Conservation (phyloP, 345 rosid species). For the Heritiera fomes region DNA sequence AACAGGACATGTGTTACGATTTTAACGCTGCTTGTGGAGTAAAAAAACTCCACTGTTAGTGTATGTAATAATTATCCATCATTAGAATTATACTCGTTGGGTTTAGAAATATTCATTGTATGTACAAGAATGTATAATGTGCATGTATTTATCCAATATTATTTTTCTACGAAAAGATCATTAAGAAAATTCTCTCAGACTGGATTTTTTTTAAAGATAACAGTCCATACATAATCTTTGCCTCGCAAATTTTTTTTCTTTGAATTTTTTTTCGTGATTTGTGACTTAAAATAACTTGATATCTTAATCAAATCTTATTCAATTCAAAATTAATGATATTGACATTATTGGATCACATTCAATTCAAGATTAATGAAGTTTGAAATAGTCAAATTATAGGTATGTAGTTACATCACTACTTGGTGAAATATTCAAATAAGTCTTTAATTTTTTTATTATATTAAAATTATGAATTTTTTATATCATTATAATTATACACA, state of each 20-base stretch:
- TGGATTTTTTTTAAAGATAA: conserved; percentile 11
- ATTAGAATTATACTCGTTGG: too few relatives aligned
- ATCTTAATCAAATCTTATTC: not conserved
- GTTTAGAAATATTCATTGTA: not conserved
- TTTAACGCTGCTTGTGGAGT: too few relatives aligned
- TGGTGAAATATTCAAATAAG: too few relatives aligned
- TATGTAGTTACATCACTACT: too few relatives aligned
- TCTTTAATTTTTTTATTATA: too few relatives aligned
- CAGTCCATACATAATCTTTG: not conserved
- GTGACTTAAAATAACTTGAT: not conserved
- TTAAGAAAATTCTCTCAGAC: not conserved
- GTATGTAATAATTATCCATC: too few relatives aligned
- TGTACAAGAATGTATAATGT: not conserved
- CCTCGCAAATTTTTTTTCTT: not conserved
- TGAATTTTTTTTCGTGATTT: not conserved
- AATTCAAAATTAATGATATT: not conserved
- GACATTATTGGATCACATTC: not conserved
- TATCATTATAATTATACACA: too few relatives aligned
- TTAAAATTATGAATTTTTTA: too few relatives aligned
- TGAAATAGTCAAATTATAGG: too few relatives aligned
- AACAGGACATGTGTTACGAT: too few relatives aligned
- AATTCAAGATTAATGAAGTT: too few relatives aligned
- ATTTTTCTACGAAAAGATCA: not conserved
- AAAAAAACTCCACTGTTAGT: too few relatives aligned
- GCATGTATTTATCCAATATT: conserved; percentile 3